These are phyloP conservation scores for Monilinia polystroma DNA, from an alignment of 2,329 filamentous ascomycete genomes.

Conservation along the genomic window DNA sequence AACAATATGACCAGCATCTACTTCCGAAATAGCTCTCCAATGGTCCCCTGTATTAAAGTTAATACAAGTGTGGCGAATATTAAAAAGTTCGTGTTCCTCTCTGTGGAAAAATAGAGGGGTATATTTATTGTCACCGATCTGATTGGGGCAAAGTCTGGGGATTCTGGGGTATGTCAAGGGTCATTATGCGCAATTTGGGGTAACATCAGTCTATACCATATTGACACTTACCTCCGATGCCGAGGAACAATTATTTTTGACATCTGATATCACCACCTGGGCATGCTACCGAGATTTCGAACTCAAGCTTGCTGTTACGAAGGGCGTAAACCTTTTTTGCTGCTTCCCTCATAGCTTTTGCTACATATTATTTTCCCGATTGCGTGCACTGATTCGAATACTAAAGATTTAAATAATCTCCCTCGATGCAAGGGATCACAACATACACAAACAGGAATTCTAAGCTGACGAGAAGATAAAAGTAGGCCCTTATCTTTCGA, in stretches of 20 bases:
- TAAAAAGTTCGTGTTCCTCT: constrained; percentile 1
- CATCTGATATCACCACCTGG: constrained; percentile 11
- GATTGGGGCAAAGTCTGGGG: constrained; percentile 18
- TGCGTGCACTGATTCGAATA: constrained; percentile 8
- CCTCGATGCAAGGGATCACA: neutral
- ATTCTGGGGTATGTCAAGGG: constrained; percentile 18
- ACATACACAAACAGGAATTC: neutral
- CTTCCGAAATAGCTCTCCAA: constrained; percentile 6
- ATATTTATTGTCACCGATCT: neutral
- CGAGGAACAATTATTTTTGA: constrained; percentile 15
- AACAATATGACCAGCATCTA: constrained; percentile 1
- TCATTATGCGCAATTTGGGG: constrained; percentile 13
- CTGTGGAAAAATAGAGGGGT: neutral
- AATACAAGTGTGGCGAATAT: neutral
- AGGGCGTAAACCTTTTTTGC: neutral
- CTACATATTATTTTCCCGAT: neutral
- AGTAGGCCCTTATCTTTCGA: neutral
- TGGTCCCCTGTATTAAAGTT: neutral
- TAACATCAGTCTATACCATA: constrained; percentile 1
- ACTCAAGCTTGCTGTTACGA: neutral
- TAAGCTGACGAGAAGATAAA: neutral
- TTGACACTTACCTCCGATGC: constrained; percentile 1
- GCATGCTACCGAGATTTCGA: neutral
- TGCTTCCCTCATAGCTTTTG: neutral
- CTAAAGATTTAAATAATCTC: neutral